Conservation (phyloP, 306 rosid genomes). For the Cucurbita maxima region DNA sequence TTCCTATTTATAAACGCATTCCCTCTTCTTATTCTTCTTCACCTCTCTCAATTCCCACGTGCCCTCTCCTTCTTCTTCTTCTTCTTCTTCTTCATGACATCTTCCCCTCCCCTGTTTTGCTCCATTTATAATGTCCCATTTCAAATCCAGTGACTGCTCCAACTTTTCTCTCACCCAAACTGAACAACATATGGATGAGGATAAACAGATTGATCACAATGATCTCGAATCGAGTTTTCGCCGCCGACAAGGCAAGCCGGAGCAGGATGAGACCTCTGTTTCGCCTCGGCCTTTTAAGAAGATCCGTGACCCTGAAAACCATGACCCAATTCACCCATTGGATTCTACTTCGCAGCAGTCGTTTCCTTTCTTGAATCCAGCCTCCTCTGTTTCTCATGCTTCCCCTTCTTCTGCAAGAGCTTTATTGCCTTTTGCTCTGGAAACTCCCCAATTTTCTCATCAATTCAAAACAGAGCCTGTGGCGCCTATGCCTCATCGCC, state of each 20-base stretch:
- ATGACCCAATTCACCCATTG: slow-evolving; percentile 15
- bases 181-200: neutral
- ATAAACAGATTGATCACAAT: neutral
- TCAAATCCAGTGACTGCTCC: neutral
- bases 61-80: neutral
- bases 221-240: slow-evolving; percentile 13
- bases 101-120: neutral
- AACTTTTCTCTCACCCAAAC: neutral
- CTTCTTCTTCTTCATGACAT: neutral
- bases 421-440: slow-evolving; percentile 58
- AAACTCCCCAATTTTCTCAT: slow-evolving; percentile 21
- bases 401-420: slow-evolving; percentile 31
- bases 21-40: neutral
- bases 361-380: slow-evolving; percentile 12
- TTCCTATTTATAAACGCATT: neutral
- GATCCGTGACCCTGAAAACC: slow-evolving; percentile 43
- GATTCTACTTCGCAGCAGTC: neutral
- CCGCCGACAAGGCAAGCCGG: slow-evolving; percentile 35
- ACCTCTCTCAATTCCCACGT: neutral
- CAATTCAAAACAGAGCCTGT: slow-evolving; percentile 21
- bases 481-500: slow-evolving; percentile 15
- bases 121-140: neutral
- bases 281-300: slow-evolving; percentile 64
- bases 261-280: slow-evolving; percentile 39
- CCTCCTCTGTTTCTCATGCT: slow-evolving; percentile 7